phyloP scores from a whole-genome alignment of 805 yeast genomes.

The Sugiyamaella floridensis region DNA sequence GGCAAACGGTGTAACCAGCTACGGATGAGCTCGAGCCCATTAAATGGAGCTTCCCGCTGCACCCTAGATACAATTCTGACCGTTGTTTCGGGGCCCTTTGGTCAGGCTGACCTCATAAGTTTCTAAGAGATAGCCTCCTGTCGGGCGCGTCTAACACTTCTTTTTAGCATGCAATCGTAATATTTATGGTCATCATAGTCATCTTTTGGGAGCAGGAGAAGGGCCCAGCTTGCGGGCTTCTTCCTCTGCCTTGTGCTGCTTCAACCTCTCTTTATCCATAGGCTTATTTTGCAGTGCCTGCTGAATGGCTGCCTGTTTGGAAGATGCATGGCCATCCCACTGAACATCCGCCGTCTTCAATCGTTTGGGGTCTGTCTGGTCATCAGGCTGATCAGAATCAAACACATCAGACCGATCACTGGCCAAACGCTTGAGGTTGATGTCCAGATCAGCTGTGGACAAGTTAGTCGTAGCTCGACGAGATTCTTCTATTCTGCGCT shows the following conservation, averaged over 20 bases:
- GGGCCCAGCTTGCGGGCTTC: neutral
- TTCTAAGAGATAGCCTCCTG: too few relatives aligned
- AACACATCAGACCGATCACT: constrained; percentile 26
- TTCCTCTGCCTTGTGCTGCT: neutral
- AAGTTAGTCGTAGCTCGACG: constrained; percentile 31
- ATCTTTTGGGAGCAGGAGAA: neutral
- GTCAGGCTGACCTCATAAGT: constrained; percentile 18
- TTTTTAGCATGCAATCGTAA: neutral
- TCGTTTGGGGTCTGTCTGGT: constrained; percentile 1
- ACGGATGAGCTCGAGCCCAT: constrained; percentile 10
- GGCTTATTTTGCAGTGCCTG: constrained; percentile 5
- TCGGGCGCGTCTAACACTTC: neutral
- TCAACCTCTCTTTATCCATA: neutral
- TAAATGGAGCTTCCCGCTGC: constrained; percentile 16
- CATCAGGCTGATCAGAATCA: constrained; percentile 18
- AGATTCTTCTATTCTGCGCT: constrained; percentile 38
- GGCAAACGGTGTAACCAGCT: constrained; percentile 24
- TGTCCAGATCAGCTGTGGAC: constrained; percentile 29
- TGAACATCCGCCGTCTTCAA: constrained; percentile 10
- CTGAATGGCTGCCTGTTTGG: constrained; percentile 7
- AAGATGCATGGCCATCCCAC: constrained; percentile 11
- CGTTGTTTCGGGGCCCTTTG: constrained; percentile 16
- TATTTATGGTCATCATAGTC: neutral
- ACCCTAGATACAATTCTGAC: neutral
- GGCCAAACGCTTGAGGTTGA: constrained; percentile 33